phyloP scores from a whole-genome alignment of 306 rosid species.

The cucumber (Cucumis sativus) region DNA sequence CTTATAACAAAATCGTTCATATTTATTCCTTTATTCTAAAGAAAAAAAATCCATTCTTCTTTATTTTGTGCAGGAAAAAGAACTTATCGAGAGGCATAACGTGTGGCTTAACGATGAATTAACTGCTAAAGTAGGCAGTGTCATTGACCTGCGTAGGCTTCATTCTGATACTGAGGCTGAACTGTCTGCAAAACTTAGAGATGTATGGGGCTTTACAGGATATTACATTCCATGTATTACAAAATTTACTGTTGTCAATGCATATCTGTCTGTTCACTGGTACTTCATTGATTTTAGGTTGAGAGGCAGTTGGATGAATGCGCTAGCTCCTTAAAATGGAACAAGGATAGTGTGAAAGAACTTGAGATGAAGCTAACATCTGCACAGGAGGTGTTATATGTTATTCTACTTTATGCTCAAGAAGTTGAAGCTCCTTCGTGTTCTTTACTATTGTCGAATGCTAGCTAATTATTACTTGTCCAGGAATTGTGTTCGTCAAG shows the following conservation, averaged over 20 bases:
- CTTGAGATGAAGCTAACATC: conserved; percentile 51
- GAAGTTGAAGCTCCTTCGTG: not conserved
- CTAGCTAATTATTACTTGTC: conserved; percentile 8
- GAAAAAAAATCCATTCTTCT: not conserved
- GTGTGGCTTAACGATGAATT: conserved; percentile 78
- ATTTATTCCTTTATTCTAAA: too few relatives aligned
- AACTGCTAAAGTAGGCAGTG: conserved; percentile 52
- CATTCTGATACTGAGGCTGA: conserved; percentile 66
- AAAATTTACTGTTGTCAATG: not conserved
- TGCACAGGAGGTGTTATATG: conserved; percentile 53
- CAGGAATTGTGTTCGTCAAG: conserved; percentile 61
- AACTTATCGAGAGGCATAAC: conserved; percentile 75
- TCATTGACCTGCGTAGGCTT: conserved; percentile 45
- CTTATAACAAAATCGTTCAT: too few relatives aligned
- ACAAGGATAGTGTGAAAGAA: conserved; percentile 74
- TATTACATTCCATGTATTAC: not conserved
- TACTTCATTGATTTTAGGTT: conserved; percentile 26
- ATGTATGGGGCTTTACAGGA: conserved; percentile 34
- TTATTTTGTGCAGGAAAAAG: conserved; percentile 65
- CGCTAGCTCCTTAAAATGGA: conserved; percentile 63
- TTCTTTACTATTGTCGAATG: conserved; percentile 2
- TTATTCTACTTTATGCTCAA: conserved; percentile 3
- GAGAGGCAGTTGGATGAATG: conserved; percentile 63
- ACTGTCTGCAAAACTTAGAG: conserved; percentile 48
- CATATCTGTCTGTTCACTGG: not conserved